A percentile compares a stretch with the other conserved stretches of the same genome.
Evolutionary conservation across 176 grass and related monocot genomes (phyloP).

Genomic region (Triticum urartu): DNA sequence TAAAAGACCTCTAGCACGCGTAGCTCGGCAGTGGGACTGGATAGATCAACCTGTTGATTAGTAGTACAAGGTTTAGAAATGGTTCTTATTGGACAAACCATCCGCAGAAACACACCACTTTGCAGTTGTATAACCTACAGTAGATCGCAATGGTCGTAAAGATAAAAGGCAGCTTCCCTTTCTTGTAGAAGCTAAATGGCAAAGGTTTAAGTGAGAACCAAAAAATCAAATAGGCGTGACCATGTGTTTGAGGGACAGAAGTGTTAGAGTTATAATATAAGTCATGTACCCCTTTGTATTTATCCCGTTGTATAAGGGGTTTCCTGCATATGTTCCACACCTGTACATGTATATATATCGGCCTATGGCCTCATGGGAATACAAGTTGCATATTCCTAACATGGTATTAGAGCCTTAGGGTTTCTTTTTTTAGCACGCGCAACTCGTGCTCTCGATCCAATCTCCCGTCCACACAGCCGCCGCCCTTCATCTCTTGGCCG

Average conservation of each 20-base stretch:
- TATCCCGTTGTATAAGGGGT: no score
- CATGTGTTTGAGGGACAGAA: neutral
- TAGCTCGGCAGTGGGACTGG: constrained; percentile 74
- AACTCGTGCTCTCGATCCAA: no score
- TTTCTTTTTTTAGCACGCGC: no score
- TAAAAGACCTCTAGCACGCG: constrained; percentile 90
- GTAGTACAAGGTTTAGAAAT: constrained; percentile 1
- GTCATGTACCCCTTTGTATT: no score
- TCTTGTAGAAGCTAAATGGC: neutral
- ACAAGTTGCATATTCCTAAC: no score
- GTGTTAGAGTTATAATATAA: no score
- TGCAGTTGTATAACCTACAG: neutral
- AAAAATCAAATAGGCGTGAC: neutral
- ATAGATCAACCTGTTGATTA: constrained; percentile 83
- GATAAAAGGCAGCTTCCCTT: neutral
- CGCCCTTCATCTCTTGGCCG: no score
- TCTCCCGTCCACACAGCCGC: no score
- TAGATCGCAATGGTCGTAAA: constrained; percentile 6
- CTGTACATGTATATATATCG: no score
- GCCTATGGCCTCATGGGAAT: no score
- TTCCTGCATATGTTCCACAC: no score
- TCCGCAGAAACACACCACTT: neutral
- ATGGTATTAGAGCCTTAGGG: no score
- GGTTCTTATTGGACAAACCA: constrained; percentile 13
- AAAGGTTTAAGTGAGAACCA: neutral